Evolutionary conservation across 768 basidiomycete species (phyloP), one percentile per base, ranked within the genome.

Genomic region (Calocybe cyanea): DNA sequence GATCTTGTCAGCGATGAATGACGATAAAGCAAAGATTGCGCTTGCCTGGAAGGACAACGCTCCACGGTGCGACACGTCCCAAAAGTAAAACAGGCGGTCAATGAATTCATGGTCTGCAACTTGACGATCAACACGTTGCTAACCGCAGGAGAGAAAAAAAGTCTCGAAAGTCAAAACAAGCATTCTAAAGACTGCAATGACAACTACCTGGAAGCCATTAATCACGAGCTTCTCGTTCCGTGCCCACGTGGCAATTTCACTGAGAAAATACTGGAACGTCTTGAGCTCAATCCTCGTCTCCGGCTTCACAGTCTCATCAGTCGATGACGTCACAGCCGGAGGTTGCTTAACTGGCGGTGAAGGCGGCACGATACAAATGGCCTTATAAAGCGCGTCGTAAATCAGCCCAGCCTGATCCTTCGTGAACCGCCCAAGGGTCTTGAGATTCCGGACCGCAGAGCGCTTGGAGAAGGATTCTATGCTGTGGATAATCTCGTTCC

Each of bases 61-160:
- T 0, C 94, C 95, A 47, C 77, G 71, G 60, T 77, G 80, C 15
- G 83, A 77, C 2, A 71, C 77, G 67, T 99, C 96, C 95, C 95
- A 99, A 59, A 90, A 92, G 68, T 76, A 92, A 69, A 96, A 99
- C 39, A 99, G 64, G 18, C 93, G 74, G 58, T 97, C 92, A 44
- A 98, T 89, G 47, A 99, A 76, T 57, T 96, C 94, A 57, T 98
- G 96, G 50, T 99, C 96, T 25, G 92, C 92, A n/a, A 95, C 76
- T 57, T 84, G 80, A 39, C 89, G 78, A 58, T 96, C 92, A 18
- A 92, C 70, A 40, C 96, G 83, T 79, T 89, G 84, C 88, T 91
- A 57, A 20, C 11, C 17, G 1, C 2, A 32, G 50, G 34, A n/a
- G 25, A 50, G 40, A 24, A 21, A 39, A 6, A 30, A 30, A 39